Percentiles rank a stretch among this genome's conserved stretches.
Evolutionary conservation across 2,329 filamentous ascomycete species (phyloP).

Genomic region (Alternaria alternata): DNA sequence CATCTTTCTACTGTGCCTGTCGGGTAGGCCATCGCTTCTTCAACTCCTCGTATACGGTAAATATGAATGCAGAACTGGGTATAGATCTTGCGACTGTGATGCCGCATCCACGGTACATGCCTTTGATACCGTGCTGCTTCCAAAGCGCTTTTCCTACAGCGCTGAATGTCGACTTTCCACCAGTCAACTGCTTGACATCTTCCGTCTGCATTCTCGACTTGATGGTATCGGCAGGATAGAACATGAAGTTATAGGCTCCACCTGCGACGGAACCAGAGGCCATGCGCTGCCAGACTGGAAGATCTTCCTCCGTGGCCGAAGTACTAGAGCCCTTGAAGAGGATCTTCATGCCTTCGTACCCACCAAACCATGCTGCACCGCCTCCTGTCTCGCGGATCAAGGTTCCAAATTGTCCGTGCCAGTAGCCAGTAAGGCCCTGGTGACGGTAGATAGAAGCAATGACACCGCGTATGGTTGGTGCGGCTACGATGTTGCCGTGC

Average conservation of each 20-base stretch:
- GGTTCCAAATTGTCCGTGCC: conserved; percentile 93
- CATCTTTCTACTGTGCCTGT: conserved; percentile 9
- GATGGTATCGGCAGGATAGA: conserved; percentile 96
- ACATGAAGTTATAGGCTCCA: conserved; percentile 94
- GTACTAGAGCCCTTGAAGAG: conserved; percentile 67
- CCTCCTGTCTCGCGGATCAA: conserved; percentile 93
- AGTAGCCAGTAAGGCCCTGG: conserved; percentile 86
- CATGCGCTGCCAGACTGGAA: conserved; percentile 88
- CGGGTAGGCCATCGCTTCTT: conserved; percentile 59
- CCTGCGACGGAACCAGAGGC: conserved; percentile 86
- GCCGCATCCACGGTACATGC: conserved; percentile 92
- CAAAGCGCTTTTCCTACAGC: conserved; percentile 78
- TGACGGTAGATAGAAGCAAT: conserved; percentile 82
- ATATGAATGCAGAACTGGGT: conserved; percentile 97
- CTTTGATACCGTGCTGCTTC: conserved; percentile 80
- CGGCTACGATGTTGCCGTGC: conserved; percentile 52
- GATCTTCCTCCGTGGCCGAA: conserved; percentile 58
- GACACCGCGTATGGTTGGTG: conserved; percentile 72
- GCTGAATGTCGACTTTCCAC: conserved; percentile 72
- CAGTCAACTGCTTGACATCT: conserved; percentile 66
- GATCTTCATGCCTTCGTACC: conserved; percentile 65
- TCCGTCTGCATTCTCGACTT: conserved; percentile 97
- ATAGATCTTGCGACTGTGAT: conserved; percentile 89
- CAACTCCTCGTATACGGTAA: conserved; percentile 90
- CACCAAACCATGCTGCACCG: conserved; percentile 88